Percentiles rank a stretch among this genome's conserved stretches.
Evolutionary conservation across 306 rosid species (phyloP).

Genomic region (Lathyrus sativus): DNA sequence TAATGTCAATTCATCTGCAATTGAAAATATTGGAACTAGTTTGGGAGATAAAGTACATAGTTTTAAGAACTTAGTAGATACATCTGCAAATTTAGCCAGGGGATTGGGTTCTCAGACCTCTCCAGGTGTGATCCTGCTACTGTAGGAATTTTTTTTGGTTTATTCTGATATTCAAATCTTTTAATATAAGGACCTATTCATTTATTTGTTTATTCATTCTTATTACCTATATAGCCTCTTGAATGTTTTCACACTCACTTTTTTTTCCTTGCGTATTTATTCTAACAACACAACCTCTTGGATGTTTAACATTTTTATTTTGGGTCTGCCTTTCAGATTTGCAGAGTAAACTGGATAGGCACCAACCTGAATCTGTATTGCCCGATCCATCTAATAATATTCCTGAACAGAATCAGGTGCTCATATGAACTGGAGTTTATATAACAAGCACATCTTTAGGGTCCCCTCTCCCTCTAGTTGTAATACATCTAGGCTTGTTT

Average conservation of each 20-base stretch:
- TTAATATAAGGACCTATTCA: conserved; percentile 21
- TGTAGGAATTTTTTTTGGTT: conserved; percentile 28
- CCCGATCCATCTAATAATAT: conserved; percentile 37
- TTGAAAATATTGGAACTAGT: conserved; percentile 48
- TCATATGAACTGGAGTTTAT: conserved; percentile 32
- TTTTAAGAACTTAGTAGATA: conserved; percentile 38
- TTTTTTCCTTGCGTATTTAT: conserved; percentile 8
- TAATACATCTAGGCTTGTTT: conserved; percentile 21
- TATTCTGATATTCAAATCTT: conserved; percentile 30
- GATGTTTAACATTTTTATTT: conserved; percentile 37
- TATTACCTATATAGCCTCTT: conserved; percentile 23
- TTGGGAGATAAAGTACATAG: conserved; percentile 42
- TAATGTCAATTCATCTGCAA: conserved; percentile 42
- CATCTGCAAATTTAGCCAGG: conserved; percentile 43
- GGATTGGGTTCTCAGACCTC: conserved; percentile 41
- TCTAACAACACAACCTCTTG: conserved; percentile 26
- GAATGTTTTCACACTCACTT: conserved; percentile 38
- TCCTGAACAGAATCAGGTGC: conserved; percentile 68
- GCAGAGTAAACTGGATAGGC: conserved; percentile 46
- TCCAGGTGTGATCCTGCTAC: conserved; percentile 49
- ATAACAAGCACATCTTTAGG: conserved; percentile 1
- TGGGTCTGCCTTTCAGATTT: conserved; percentile 48
- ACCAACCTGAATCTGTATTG: conserved; percentile 48
- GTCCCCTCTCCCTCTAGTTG: neutral
- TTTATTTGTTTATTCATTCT: conserved; percentile 7